Base-by-base conservation (phyloP, 1,284 basidiomycete species). In the Spongispora temasekensis region DNA sequence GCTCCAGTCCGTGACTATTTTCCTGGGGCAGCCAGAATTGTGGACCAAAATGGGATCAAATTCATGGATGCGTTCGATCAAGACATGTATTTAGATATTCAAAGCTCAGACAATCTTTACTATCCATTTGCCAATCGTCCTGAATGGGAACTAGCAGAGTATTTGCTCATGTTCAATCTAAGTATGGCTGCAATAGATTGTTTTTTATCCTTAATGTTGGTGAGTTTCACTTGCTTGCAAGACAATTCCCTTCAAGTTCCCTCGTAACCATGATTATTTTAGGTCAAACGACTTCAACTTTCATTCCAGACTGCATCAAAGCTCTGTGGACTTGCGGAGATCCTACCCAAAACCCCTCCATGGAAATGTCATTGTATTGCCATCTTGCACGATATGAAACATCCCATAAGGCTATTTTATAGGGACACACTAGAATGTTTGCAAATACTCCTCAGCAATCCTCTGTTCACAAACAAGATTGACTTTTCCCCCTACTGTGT, bases 361-460 rank as follows among this genome's bases (percentile, higher is more conserved):
- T 56, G 55, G 55, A 56, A 56, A 21, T 56, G 55, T 42, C 40
- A 23, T n/a, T 28, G 42, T 23, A n/a, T 56, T 7, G 28, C 31
- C 15, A 56, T 31, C 12, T 32, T 30, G 19, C 19, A 23, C 23
- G 42, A 40, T 30, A 32, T 42, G 42, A 56, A 56, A 46, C 23
- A 10, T 7, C 5, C 17, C 17, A 21, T 30, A 10, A 56, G 55
- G 30, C 30, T 56, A 6, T 56, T 56, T 23, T 56, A 56, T 25
- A n/a, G 30, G 12, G 55, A 56, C 21, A 23, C 55, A 6, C 9
- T 56, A n/a, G 40, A 56, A 12, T 56, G 55, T 44, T 30, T 56
- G 46, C 55, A 56, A 19, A 32, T 42, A 12, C 40, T 56, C 2
- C 55, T 56, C 13, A 9, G 46, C 30, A 56, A 56, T n/a, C 37